Conservation (phyloP, 495 filamentous ascomycete genomes). For the Penicillium malachiteum region DNA sequence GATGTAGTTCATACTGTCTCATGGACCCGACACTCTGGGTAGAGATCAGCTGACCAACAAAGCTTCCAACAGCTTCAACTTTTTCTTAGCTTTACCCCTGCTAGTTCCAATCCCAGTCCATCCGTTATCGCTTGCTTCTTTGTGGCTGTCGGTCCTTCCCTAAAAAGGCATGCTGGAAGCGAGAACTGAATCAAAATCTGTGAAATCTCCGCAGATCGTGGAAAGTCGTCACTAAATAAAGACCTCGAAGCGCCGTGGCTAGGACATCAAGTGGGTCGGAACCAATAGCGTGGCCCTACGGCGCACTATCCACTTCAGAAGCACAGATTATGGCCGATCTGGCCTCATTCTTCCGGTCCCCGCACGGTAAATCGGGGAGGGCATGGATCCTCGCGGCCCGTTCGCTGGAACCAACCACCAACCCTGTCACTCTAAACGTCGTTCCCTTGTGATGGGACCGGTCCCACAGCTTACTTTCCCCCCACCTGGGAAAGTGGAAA, state of each 20-base stretch:
- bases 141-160: neutral
- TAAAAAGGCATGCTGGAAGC: neutral
- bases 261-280: constrained; percentile 6
- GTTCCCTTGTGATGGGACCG: constrained; percentile 13
- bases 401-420: constrained; percentile 15
- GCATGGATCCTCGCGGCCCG: constrained; percentile 10
- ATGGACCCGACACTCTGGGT: neutral
- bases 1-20: too few relatives aligned
- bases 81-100: neutral
- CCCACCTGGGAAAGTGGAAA: neutral
- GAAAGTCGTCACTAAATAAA: constrained; percentile 12
- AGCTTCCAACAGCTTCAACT: neutral
- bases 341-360: neutral
- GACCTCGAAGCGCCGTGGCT: constrained; percentile 18
- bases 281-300: constrained; percentile 1
- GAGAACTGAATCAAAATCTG: neutral
- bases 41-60: neutral
- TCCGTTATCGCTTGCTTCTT: neutral
- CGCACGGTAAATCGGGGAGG: constrained; percentile 1
- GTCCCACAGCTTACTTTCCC: constrained; percentile 1
- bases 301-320: neutral
- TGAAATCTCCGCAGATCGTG: neutral
- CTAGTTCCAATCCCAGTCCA: neutral
- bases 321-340: neutral
- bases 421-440: constrained; percentile 3